A percentile compares a stretch with the other conserved stretches of the same genome.
phyloP scores from a whole-genome alignment of 768 basidiomycete genomes.

The Tulasnella sp. region DNA sequence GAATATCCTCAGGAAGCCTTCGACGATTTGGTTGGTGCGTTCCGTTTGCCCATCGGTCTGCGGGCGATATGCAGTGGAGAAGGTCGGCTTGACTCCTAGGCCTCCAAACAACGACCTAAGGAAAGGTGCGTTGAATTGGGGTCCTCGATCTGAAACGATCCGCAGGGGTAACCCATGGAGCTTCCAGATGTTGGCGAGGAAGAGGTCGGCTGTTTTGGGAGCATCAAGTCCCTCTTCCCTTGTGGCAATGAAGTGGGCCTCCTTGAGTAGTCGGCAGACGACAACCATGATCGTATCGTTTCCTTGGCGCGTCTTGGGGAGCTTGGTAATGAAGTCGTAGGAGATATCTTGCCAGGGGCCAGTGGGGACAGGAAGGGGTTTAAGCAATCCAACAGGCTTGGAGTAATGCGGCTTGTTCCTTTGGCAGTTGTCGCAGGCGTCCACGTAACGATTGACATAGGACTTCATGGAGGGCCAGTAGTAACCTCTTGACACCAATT shows the following conservation, averaged over 20 bases:
- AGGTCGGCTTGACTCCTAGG: background rate
- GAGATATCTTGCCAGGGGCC: constrained; percentile 41
- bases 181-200: constrained; percentile 46
- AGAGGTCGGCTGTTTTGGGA: constrained; percentile 44
- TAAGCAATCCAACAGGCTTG: constrained; percentile 37
- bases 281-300: background rate
- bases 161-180: constrained; percentile 22
- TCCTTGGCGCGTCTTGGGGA: no score
- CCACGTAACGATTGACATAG: constrained; percentile 40
- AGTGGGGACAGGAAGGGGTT: constrained; percentile 39
- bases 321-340: constrained; percentile 21
- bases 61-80: no score
- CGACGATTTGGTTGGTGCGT: constrained; percentile 39
- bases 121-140: background rate
- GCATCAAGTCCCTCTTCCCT: constrained; percentile 41
- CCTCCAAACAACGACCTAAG: background rate
- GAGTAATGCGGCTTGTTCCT: constrained; percentile 35
- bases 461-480: constrained; percentile 37
- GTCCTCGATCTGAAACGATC: background rate
- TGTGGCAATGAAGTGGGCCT: no score
- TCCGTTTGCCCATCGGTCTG: constrained; percentile 33
- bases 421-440: constrained; percentile 39
- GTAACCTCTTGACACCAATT: constrained; percentile 38
- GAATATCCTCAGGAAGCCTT: background rate
- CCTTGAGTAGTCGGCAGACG: background rate